Percentiles rank a stretch among this genome's conserved stretches.
Conservation (phyloP, 2,329 filamentous ascomycete genomes). For the Aspergillus floridensis region DNA sequence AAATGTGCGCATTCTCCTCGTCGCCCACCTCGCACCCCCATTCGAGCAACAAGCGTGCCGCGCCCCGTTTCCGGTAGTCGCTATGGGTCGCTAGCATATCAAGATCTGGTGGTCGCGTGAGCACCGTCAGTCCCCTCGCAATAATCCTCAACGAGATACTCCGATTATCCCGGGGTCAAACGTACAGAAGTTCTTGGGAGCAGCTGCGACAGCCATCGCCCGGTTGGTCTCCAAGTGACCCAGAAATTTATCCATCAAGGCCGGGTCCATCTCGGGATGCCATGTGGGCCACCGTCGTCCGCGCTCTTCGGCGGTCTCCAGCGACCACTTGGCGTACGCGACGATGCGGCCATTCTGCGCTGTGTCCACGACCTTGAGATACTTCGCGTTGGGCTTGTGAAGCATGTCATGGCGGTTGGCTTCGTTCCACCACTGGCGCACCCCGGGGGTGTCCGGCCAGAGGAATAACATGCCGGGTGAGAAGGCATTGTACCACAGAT, state of each 20-base stretch:
- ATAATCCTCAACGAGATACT: background rate
- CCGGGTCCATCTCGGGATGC: slow-evolving; percentile 20
- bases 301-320: slow-evolving; percentile 23
- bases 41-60: slow-evolving; percentile 17
- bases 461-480: slow-evolving; percentile 18
- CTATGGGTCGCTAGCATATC: slow-evolving; percentile 23
- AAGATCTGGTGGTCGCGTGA: slow-evolving; percentile 2
- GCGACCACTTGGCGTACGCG: slow-evolving; percentile 33
- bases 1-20: slow-evolving; percentile 7
- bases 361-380: slow-evolving; percentile 29
- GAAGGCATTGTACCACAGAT: slow-evolving; percentile 29
- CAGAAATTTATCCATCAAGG: slow-evolving; percentile 21
- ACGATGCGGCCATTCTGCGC: slow-evolving; percentile 17
- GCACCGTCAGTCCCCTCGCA: background rate
- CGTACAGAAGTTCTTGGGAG: slow-evolving; percentile 27
- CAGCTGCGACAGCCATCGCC: slow-evolving; percentile 22
- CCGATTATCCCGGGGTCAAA: background rate
- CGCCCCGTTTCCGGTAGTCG: slow-evolving; percentile 17
- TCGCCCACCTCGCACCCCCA: slow-evolving; percentile 21
- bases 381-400: slow-evolving; percentile 24
- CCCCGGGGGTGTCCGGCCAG: slow-evolving; percentile 28
- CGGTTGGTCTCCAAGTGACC: slow-evolving; percentile 20
- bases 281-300: slow-evolving; percentile 30
- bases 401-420: slow-evolving; percentile 22
- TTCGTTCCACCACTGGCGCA: slow-evolving; percentile 27